Evolutionary conservation across 768 basidiomycete genomes (phyloP).

Genomic region (Suillus weaverae): DNA sequence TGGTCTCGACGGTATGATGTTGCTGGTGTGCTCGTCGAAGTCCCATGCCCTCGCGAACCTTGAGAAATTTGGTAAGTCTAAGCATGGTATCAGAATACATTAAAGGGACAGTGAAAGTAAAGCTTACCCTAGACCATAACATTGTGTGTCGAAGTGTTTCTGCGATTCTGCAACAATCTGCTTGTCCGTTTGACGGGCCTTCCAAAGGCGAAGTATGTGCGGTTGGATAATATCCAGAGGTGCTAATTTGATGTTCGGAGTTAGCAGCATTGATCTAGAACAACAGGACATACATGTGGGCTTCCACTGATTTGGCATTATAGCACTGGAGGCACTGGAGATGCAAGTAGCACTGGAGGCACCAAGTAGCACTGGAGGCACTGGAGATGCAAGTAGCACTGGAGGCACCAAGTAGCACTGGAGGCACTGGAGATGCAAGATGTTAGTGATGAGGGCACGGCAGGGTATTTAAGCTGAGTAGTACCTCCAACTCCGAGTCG

Average conservation of each 20-base stretch:
- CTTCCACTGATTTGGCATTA: constrained; percentile 9
- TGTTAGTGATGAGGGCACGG: no score
- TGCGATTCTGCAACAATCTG: constrained; percentile 23
- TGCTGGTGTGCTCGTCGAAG: constrained; percentile 19
- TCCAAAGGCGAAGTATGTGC: constrained; percentile 22
- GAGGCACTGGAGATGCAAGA: no score
- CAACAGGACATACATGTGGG: constrained; percentile 1
- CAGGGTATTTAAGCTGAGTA: no score
- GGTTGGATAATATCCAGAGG: constrained; percentile 12
- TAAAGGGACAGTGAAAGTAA: not conserved
- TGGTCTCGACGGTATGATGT: constrained; percentile 14
- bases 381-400: no score
- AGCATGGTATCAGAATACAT: not conserved
- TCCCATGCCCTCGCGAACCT: constrained; percentile 18
- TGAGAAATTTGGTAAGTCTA: not conserved
- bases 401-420: no score
- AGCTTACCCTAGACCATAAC: constrained; percentile 23
- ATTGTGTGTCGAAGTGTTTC: constrained; percentile 22
- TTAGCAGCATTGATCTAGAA: not conserved
- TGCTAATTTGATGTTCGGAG: constrained; percentile 7
- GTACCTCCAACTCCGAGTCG: no score
- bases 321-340: no score
- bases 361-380: no score
- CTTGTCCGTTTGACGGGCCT: constrained; percentile 26
- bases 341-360: no score